Base-by-base conservation (phyloP, 2,329 filamentous ascomycete species). In the Calonectria hawksworthii region DNA sequence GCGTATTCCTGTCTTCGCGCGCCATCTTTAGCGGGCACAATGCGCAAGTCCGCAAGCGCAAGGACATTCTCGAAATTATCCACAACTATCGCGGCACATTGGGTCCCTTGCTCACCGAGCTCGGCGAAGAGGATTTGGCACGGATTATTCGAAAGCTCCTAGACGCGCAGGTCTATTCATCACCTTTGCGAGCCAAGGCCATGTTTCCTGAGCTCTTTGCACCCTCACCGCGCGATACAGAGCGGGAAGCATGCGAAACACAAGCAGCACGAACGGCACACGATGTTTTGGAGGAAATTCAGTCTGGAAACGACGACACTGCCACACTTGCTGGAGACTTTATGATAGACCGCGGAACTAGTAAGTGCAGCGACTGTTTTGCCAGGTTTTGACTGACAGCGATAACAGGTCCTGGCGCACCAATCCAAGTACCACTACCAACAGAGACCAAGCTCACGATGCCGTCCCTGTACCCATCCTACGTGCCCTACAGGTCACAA, bases 401-500 rank as follows among this genome's bases (percentile, higher is more conserved):
- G n/a, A 26, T 16, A 9, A 28, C 23, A 63, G 56, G 56, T 14
- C 56, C 56, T 3, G 36, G 56, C 9, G 23, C n/a, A 47, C 44
- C 44, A 47, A 23, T n/a, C n/a, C 44, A 23, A 8, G 9, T n/a
- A 18, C 21, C 56, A 21, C 65, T 18, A 13, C 34, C 56, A 28
- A 21, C 38, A 6, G 28, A n/a, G 21, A 38, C 26, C 7, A 18
- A 36, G 18, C 13, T 44, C 1, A 21, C 13, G 26, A 36, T 69
- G 23, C 67, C 67, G 21, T 69, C 67, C 10, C 23, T 69, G 21
- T 69, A 69, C n/a, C 67, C 67, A n/a, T 69, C 52, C 16, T 69
- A 69, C 13, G 26, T 69, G 14, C 67, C 67, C 18, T 69, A 69
- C 36, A 32, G 56, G 7, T 44, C 67, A 2, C 67, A 69, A 28